Base-by-base conservation (phyloP, 2,329 filamentous ascomycete genomes). In the Ceratocystiopsis minuta region DNA sequence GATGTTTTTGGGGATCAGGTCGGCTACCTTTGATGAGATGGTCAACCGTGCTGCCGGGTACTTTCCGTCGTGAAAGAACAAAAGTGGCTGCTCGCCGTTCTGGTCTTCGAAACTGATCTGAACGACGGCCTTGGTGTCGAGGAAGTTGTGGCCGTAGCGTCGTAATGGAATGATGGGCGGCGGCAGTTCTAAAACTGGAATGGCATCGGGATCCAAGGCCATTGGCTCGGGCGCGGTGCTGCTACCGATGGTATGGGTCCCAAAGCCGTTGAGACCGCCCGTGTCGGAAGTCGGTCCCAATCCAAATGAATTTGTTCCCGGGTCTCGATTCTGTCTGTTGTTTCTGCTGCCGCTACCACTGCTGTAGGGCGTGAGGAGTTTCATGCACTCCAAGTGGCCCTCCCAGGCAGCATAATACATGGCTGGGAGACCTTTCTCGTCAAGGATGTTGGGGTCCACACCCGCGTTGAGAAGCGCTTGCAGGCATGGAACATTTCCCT, bases 361-460 rank as follows among this genome's bases (percentile, higher is more conserved):
- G 61, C 70, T 70, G 51, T 66, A 67, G 1, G 77, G 74, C 5
- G 78, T 78, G 31, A 98, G 72, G 9, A 95, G 68, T 53, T 80
- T 78, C 82, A 98, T 94, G 62, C 90, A 96, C 53, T 88, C 80
- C 42, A 96, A 63, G 55, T 96, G 84, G 0, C 90, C 90, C 62
- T 98, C 90, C 90, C 90, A 98, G 0, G 86, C 88, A 14, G 90
- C 90, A 59, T 98, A 98, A 60, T 98, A 98, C 78, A 96, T 86
- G 24, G 90, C 87, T 2, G 87, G 85, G 4, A 96, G 69, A 15
- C 78, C 80, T 56, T 96, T 98, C 60, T 98, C 90, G 54, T 98
- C 90, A 36, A 84, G 63, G 42, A 86, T 81, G 49, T 78, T 78
- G 1, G 80, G 72, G 52, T 92, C 75, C 4, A 80, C 87, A 9